phyloP scores from a whole-genome alignment of 768 basidiomycete genomes.

The Sporobolomyces pararoseus region DNA sequence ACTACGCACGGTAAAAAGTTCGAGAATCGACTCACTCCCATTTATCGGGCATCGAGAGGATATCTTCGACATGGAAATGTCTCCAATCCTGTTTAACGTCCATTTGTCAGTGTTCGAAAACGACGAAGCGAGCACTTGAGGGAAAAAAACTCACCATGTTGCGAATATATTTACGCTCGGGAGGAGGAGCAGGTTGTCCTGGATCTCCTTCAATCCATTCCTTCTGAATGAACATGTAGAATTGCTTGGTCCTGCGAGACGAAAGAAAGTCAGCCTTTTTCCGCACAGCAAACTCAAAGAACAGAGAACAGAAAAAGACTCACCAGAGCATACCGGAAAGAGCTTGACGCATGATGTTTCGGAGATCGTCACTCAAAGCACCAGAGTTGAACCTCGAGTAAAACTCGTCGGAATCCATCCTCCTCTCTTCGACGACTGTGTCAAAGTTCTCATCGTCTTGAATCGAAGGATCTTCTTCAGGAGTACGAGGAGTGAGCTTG shows the following conservation, averaged over 20 bases:
- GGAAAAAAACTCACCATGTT: conserved; percentile 61
- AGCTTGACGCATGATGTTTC: conserved; percentile 94
- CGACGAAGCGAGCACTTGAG: neutral
- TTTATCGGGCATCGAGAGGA: conserved; percentile 99
- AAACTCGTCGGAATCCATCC: conserved; percentile 94
- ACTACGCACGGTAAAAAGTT: neutral
- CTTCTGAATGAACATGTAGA: conserved; percentile 90
- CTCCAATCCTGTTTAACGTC: conserved; percentile 69
- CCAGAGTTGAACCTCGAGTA: conserved; percentile 75
- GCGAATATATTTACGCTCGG: conserved; percentile 74
- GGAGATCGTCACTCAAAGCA: conserved; percentile 83
- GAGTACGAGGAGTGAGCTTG: conserved; percentile 75
- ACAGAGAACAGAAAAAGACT: conserved; percentile 24
- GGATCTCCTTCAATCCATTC: conserved; percentile 96
- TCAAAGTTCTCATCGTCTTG: conserved; percentile 88
- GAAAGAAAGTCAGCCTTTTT: no score
- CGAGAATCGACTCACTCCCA: conserved; percentile 63
- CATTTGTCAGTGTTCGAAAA: neutral
- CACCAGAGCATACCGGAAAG: conserved; percentile 92
- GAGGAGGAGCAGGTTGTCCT: conserved; percentile 88
- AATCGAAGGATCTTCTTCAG: conserved; percentile 71
- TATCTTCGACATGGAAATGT: conserved; percentile 90
- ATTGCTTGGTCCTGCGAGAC: conserved; percentile 74
- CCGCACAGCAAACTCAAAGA: neutral
- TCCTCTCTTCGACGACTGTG: conserved; percentile 77